Evolutionary conservation across 306 rosid genomes (phyloP).

Genomic region (Lupinus albus): DNA sequence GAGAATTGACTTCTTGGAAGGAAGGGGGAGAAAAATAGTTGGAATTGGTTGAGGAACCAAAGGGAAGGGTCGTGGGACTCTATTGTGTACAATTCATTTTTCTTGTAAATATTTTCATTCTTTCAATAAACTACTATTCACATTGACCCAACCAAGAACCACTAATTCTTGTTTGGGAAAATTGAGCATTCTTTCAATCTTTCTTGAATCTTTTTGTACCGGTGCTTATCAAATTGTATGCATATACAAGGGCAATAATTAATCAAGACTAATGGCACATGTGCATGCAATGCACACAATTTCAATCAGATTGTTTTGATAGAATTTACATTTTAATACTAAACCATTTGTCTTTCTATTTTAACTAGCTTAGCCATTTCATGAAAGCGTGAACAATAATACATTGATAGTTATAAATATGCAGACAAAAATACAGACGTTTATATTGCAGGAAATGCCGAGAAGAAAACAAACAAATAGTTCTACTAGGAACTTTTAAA

Average conservation of each 20-base stretch:
- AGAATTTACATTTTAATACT: neutral
- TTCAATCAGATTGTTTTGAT: neutral
- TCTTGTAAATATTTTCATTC: no score
- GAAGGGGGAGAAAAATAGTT: no score
- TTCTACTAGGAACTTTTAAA: neutral
- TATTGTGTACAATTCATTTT: no score
- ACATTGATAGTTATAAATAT: neutral
- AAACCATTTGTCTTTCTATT: neutral
- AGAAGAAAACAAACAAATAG: conserved; percentile 21
- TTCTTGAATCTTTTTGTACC: no score
- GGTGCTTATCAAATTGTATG: no score
- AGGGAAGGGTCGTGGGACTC: no score
- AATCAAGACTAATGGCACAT: conserved; percentile 15
- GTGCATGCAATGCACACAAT: conserved; percentile 20
- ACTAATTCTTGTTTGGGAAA: no score
- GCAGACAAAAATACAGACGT: neutral
- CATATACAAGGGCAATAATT: neutral
- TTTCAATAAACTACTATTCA: no score
- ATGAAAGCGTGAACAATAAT: conserved; percentile 7
- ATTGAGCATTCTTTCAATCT: no score
- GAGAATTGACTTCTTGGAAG: no score
- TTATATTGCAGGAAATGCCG: neutral
- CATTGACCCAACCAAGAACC: no score
- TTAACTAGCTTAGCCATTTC: conserved; percentile 7
- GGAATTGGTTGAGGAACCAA: no score